These are phyloP conservation scores for Fusarium brevicatenulatum DNA, from an alignment of 2,329 filamentous ascomycete genomes.

Conservation along the genomic window DNA sequence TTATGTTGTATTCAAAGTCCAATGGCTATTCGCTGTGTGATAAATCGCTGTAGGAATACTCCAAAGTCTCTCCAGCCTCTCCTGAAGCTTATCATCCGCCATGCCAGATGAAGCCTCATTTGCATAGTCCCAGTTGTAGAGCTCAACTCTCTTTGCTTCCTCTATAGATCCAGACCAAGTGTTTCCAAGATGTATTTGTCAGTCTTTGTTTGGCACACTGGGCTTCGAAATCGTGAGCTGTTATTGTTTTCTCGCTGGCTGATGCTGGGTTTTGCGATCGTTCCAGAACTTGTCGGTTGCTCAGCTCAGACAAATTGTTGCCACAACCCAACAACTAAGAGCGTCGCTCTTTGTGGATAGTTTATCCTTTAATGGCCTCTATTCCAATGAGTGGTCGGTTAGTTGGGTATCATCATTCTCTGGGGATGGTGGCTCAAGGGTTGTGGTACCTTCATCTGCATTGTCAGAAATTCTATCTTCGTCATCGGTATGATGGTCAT, in stretches of 20 bases:
- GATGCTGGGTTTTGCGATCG: not conserved
- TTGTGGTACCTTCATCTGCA: not conserved
- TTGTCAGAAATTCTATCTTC: not conserved
- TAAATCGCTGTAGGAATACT: not conserved
- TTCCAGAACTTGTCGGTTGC: not conserved
- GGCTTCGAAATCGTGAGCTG: too few relatives aligned
- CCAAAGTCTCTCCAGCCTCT: not conserved
- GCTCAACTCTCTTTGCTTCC: not conserved
- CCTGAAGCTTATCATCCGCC: too few relatives aligned
- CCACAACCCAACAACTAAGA: not conserved
- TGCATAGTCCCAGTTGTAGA: not conserved
- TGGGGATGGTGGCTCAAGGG: not conserved
- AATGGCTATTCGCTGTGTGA: not conserved
- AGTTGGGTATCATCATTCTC: not conserved
- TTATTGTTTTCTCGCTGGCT: not conserved
- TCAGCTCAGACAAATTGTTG: not conserved
- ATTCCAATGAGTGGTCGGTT: not conserved
- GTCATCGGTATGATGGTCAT: not conserved
- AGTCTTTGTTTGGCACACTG: rapidly evolving
- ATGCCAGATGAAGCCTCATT: not conserved
- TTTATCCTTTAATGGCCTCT: not conserved
- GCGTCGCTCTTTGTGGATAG: too few relatives aligned
- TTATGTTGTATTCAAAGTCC: not conserved
- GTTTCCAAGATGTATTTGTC: rapidly evolving
- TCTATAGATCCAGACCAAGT: rapidly evolving